Conservation (phyloP, 305 asterid species). For the Fraxinus baroniana region DNA sequence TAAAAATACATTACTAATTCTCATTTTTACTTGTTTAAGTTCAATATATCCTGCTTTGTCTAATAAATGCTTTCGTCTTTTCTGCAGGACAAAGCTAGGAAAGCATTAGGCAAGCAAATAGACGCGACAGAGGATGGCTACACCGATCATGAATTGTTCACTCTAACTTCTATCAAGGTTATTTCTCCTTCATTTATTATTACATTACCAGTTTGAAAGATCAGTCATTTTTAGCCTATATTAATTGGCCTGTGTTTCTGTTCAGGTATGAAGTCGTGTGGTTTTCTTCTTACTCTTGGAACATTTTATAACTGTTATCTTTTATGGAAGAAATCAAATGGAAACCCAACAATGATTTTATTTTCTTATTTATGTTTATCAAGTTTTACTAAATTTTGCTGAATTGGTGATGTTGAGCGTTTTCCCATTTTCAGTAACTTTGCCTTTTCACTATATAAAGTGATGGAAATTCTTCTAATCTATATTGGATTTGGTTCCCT, state of each 20-base stretch:
- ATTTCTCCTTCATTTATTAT: not conserved
- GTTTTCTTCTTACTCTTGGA: not conserved
- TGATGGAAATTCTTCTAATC: too few species aligned
- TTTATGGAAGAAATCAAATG: not conserved
- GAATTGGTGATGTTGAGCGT: not conserved
- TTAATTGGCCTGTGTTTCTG: not conserved
- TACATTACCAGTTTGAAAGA: not conserved
- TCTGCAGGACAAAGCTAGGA: conserved; percentile 81
- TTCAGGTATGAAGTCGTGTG: not conserved
- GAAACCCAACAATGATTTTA: not conserved
- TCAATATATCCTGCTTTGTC: not conserved
- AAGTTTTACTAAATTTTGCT: not conserved
- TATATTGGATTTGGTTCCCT: not conserved
- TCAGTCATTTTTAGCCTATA: not conserved
- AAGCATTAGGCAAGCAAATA: conserved; percentile 65
- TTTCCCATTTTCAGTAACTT: not conserved
- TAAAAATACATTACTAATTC: not conserved
- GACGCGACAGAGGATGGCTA: conserved; percentile 88
- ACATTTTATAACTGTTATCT: not conserved
- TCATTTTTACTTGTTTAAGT: not conserved
- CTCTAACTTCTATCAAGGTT: conserved; percentile 61
- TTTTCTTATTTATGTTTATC: not conserved
- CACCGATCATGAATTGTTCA: conserved; percentile 71
- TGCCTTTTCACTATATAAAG: too few species aligned
- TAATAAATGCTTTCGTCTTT: conserved; percentile 6